Evolutionary conservation across 2,329 filamentous ascomycete genomes (phyloP), one percentile per base, ranked within the genome.

Genomic region (Hymenotorrendiella dingleyae): DNA sequence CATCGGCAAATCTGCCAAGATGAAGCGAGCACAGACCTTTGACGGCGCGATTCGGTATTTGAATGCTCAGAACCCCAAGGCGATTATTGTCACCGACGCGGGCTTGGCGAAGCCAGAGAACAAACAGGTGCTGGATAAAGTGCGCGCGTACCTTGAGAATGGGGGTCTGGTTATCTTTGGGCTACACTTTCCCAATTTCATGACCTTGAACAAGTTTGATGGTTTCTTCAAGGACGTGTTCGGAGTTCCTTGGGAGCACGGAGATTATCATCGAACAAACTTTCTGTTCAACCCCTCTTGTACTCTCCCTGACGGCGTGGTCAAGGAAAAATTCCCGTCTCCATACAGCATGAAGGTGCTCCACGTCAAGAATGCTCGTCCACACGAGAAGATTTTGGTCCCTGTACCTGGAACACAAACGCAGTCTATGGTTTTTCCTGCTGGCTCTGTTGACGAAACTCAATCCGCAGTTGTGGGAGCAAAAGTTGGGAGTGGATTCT

Each of bases 271-370:
- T 19, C 42, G 57, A 6, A 45, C 44, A 2, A 47, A 36, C 4
- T 46, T 58, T 33, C 14, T 43, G 7, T 37, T 57, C 35, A 59
- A 58, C 45, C 32, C 38, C 3, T 33, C 36, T 24, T 46, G 41
- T 38, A 32, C 26, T 8, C 38, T 54, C 14, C 53, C 47, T 14
- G 7, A 12, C 14, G 32, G 40, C 16, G 29, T 34, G 4, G 16
- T 23, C 4, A 9, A 19, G 29, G 20, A 29, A 6, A 47, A 42
- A 12, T 38, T 61, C 6, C 55, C 59, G 16, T 29, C n/a, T 5
- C 29, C 44, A 10, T 58, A 54, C 34, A 56, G 45, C 39, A 59
- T 61, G 56, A 61, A 62, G 48, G 56, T 36, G 4, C 44, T 61
- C 7, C 56, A 62, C 47, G 42, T 63, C 22, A 47, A 51, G 33